Conservation (phyloP, 2,329 filamentous ascomycete genomes). For the Rutstroemia sp. region DNA sequence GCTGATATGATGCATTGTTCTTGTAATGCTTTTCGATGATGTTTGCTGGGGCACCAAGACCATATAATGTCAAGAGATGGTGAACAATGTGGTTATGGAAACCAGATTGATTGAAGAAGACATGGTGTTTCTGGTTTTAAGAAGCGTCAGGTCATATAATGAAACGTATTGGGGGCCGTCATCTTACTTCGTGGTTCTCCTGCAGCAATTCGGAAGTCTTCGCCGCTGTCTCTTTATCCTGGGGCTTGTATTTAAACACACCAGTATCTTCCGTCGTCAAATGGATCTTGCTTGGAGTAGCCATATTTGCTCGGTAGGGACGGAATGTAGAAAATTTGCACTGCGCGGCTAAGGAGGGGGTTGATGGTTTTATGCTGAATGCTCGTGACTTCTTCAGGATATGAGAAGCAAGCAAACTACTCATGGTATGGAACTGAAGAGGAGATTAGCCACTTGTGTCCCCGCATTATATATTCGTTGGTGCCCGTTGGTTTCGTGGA, state of each 20-base stretch:
- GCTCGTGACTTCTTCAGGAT: neutral
- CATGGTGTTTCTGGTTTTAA: slow-evolving; percentile 54
- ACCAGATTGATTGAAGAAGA: slow-evolving; percentile 68
- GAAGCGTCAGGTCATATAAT: slow-evolving; percentile 1
- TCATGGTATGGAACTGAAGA: neutral
- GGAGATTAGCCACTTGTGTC: too few relatives aligned
- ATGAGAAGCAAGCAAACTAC: neutral
- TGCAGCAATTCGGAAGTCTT: slow-evolving; percentile 64
- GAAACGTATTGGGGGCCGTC: too few relatives aligned
- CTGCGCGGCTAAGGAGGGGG: neutral
- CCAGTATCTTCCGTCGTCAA: slow-evolving; percentile 44
- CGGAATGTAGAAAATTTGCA: slow-evolving; percentile 11
- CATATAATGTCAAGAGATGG: slow-evolving; percentile 68
- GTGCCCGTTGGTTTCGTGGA: too few relatives aligned
- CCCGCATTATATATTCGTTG: too few relatives aligned
- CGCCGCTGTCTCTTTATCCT: slow-evolving; percentile 44
- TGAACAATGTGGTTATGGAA: slow-evolving; percentile 85
- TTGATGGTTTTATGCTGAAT: neutral
- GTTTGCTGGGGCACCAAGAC: slow-evolving; percentile 57
- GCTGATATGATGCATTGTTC: slow-evolving; percentile 60
- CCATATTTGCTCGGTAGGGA: slow-evolving; percentile 19
- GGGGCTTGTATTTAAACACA: slow-evolving; percentile 42
- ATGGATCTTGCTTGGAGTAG: slow-evolving; percentile 35
- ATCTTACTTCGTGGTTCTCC: slow-evolving; percentile 55
- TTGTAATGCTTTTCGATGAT: slow-evolving; percentile 58